Evolutionary conservation across 2,329 filamentous ascomycete genomes (phyloP), one percentile per base, ranked within the genome.

Genomic region (Fusarium mangiferae): DNA sequence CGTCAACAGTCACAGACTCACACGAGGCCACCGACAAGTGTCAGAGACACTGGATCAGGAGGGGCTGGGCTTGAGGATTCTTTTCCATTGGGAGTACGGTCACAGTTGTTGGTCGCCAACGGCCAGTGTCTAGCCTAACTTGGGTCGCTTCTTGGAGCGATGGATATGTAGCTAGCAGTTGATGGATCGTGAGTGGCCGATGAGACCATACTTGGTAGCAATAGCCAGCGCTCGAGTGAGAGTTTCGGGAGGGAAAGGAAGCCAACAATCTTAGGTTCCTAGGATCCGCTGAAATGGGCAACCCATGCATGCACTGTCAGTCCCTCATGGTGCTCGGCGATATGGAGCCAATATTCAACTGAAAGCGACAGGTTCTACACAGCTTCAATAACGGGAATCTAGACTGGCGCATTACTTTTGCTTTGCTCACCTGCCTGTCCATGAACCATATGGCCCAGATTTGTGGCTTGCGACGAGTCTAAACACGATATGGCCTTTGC

Each of bases 61-160:
- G 75, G 76, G 75, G 75, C 72, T 75, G 71, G 75, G 60, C 65
- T 75, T 51, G 55, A 55, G 54, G 54, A 44, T 63, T 35, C 35
- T 58, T 41, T 68, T 64, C 41, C 39, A 70, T 62, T 67, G 68
- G 68, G 69, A 72, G 57, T 60, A 64, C 57, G 72, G 68, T 52
- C 68, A 64, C 65, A 55, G 52, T 71, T 75, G 75, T 75, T 78
- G 76, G 76, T 72, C 71, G 62, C 71, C 75, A 69, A 69, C 56
- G 66, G 62, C 65, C 65, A 73, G 74, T 75, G 72, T 68, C 77
- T 78, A 78, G 76, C 69, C 69, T 46, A 70, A 78, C 77, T 77
- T 65, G 75, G 75, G 73, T 67, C 55, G 44, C 59, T 60, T 58
- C 64, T 65, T 78, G 60, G 70, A 69, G 72, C 72, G 66, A 66